Conservation (phyloP, 176 grass and related monocot genomes). For the Triticum urartu region DNA sequence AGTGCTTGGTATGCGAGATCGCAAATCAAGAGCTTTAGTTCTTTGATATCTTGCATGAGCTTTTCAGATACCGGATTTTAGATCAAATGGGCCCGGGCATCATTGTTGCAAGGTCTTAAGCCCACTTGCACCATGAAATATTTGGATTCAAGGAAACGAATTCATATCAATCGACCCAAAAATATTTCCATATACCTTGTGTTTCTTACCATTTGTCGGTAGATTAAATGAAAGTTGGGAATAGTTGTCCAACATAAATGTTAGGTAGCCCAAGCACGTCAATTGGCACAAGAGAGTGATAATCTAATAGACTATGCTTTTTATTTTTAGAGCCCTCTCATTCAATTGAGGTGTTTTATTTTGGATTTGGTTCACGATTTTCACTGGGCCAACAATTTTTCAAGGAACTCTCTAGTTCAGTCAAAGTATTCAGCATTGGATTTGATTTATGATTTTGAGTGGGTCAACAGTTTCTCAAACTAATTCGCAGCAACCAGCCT, state of each 20-base stretch:
- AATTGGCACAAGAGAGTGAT: neutral
- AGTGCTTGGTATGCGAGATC: too few relatives aligned
- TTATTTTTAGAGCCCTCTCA: neutral
- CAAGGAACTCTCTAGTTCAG: too few relatives aligned
- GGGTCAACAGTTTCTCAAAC: too few relatives aligned
- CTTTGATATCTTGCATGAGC: too few relatives aligned
- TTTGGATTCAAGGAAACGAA: neutral
- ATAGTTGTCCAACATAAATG: neutral
- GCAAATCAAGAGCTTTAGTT: too few relatives aligned
- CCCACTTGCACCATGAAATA: neutral
- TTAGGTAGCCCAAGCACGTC: neutral
- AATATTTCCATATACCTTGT: neutral
- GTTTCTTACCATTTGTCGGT: neutral
- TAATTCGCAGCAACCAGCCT: too few relatives aligned
- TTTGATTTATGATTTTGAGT: too few relatives aligned
- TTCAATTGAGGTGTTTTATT: neutral
- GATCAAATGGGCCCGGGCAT: neutral
- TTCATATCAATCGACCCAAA: neutral
- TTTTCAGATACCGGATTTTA: too few relatives aligned
- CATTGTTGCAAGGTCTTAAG: neutral
- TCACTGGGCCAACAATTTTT: too few relatives aligned
- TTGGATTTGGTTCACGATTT: neutral
- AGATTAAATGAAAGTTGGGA: neutral
- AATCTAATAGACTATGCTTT: too few relatives aligned
- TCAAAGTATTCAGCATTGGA: too few relatives aligned